Conservation (phyloP, 2,329 filamentous ascomycete species). For the Penicillium sp. region DNA sequence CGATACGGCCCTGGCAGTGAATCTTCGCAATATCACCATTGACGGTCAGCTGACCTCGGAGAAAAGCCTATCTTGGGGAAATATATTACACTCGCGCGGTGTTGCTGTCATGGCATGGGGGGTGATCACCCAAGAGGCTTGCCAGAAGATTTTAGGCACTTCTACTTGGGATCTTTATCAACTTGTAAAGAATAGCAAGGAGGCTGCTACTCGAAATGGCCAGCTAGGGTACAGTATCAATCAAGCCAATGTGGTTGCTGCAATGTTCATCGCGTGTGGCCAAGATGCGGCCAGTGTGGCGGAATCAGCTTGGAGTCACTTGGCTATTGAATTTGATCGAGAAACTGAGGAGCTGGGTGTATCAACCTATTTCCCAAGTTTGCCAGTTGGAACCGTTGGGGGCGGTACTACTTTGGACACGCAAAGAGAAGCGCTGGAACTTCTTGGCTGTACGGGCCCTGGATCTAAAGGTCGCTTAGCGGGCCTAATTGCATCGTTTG, state of each 20-base stretch:
- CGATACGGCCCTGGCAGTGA: neutral
- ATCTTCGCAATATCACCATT: neutral
- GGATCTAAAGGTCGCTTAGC: constrained; percentile 26
- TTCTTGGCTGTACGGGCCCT: constrained; percentile 22
- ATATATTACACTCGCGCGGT: constrained; percentile 21
- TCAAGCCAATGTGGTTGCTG: constrained; percentile 20
- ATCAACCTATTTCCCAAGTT: constrained; percentile 26
- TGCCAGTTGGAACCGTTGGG: constrained; percentile 27
- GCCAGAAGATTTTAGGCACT: constrained; percentile 18
- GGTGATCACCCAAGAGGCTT: constrained; percentile 17
- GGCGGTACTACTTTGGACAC: constrained; percentile 26
- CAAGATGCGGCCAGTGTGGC: constrained; percentile 24
- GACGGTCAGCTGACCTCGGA: constrained; percentile 26
- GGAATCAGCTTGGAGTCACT: constrained; percentile 23
- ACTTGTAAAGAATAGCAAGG: constrained; percentile 9
- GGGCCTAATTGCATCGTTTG: constrained; percentile 27
- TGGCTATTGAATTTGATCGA: constrained; percentile 21
- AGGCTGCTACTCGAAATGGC: constrained; percentile 19
- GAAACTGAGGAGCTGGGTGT: constrained; percentile 21
- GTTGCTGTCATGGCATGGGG: constrained; percentile 29
- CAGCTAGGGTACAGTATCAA: constrained; percentile 21
- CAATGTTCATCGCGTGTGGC: constrained; percentile 26
- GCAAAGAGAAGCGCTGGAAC: constrained; percentile 26
- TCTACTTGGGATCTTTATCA: constrained; percentile 14
- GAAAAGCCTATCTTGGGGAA: constrained; percentile 28